phyloP scores from a whole-genome alignment of 2,329 filamentous ascomycete genomes.

The Pseudogymnoascus sp. region DNA sequence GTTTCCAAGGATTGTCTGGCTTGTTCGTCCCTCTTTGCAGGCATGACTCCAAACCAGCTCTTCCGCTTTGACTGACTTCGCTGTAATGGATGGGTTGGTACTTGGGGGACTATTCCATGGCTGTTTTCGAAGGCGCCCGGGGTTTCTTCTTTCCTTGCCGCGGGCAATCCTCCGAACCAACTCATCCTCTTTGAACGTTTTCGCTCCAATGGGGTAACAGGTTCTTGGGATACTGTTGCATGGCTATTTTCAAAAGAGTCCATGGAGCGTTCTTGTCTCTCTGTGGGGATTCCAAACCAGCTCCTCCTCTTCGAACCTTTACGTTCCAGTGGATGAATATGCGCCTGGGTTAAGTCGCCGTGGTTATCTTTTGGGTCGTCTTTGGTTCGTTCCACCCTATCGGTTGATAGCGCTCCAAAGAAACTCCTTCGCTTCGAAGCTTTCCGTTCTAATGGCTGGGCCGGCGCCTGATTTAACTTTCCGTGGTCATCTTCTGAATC shows the following conservation, averaged over 20 bases:
- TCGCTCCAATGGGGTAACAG: background rate
- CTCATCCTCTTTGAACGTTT: background rate
- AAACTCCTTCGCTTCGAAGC: background rate
- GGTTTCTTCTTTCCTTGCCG: background rate
- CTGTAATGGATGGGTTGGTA: background rate
- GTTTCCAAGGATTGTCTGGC: background rate
- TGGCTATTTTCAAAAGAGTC: background rate
- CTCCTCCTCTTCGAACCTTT: background rate
- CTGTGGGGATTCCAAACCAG: background rate
- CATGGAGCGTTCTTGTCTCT: background rate
- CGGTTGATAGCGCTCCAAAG: background rate
- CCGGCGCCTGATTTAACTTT: background rate
- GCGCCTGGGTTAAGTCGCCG: background rate
- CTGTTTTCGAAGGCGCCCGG: background rate
- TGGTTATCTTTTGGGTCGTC: background rate
- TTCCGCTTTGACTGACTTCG: background rate
- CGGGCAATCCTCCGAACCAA: background rate
- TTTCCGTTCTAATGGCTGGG: background rate
- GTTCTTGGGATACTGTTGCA: background rate
- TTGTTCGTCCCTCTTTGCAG: background rate
- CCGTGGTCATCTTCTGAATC: background rate
- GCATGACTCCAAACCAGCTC: background rate
- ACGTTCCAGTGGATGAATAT: background rate
- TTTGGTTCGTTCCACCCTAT: background rate
- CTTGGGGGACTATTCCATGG: background rate